Evolutionary conservation across 208 protist species (phyloP).

Genomic region (Wallacemonas collosoma): DNA sequence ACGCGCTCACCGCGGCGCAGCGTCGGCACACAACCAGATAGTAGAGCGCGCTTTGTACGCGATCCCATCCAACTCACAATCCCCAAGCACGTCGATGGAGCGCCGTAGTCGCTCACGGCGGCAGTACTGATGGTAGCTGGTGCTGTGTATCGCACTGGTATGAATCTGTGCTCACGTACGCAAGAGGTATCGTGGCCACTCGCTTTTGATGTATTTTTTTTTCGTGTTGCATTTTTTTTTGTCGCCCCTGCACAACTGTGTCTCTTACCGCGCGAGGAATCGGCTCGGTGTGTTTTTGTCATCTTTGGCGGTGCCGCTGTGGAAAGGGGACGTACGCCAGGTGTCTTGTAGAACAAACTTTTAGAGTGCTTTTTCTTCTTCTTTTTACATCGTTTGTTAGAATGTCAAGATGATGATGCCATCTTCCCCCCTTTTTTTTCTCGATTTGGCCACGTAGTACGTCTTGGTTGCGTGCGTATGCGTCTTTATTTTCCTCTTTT

Average conservation of each 20-base stretch:
- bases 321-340: too few species aligned
- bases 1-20: neutral
- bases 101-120: constrained; percentile 44
- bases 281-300: too few species aligned
- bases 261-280: too few species aligned
- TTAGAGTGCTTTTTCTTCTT: neutral
- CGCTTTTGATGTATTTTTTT: too few species aligned
- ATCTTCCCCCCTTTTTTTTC: constrained; percentile 16
- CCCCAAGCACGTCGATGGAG: constrained; percentile 27
- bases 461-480: too few species aligned
- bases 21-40: constrained; percentile 16
- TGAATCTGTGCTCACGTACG: neutral
- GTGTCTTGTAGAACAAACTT: constrained; percentile 3
- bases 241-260: too few species aligned
- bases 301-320: too few species aligned
- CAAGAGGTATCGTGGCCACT: too few species aligned
- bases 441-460: neutral
- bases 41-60: constrained; percentile 68
- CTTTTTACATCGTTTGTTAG: neutral
- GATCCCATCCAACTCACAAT: constrained; percentile 52
- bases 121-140: constrained; percentile 17
- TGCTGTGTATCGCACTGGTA: neutral
- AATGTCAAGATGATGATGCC: neutral
- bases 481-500: neutral
- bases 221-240: too few species aligned